phyloP scores from a whole-genome alignment of 768 basidiomycete species.

The Macrolepiota fuliginosa region DNA sequence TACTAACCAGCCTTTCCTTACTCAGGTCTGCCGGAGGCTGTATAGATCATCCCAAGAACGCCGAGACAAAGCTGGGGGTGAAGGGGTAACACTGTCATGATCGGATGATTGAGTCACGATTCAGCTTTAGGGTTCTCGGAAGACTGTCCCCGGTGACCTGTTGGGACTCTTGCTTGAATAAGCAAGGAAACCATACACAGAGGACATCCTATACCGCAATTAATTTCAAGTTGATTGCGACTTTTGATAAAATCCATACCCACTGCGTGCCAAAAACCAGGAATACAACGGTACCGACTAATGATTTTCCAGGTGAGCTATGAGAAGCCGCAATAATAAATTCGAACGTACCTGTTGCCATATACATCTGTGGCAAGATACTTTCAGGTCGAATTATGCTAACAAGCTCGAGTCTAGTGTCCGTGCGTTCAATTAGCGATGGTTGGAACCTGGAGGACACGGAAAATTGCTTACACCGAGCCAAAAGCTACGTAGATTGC shows the following conservation, averaged over 20 bases:
- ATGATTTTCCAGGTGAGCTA: background rate
- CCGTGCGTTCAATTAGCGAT: background rate
- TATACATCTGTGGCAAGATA: slow-evolving; percentile 29
- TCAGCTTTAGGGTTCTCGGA: background rate
- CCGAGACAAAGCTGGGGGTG: background rate
- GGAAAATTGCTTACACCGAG: slow-evolving; percentile 22
- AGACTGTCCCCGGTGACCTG: background rate
- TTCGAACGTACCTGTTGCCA: slow-evolving; percentile 27
- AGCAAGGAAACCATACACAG: background rate
- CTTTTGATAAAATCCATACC: too few relatives aligned
- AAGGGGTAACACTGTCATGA: background rate
- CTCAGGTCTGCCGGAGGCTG: background rate
- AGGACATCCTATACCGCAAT: background rate
- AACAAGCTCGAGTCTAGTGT: slow-evolving; percentile 27
- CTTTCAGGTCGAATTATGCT: slow-evolving; percentile 19
- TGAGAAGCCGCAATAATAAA: background rate
- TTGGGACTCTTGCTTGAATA: background rate
- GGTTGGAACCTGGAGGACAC: too few relatives aligned
- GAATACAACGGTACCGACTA: slow-evolving; percentile 33
- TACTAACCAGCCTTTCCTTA: background rate
- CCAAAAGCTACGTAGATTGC: slow-evolving; percentile 30
- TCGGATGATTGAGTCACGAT: too few relatives aligned
- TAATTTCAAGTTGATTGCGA: too few relatives aligned
- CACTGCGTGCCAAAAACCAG: slow-evolving; percentile 30
- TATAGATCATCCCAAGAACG: background rate